Evolutionary conservation across 1,284 basidiomycete genomes (phyloP).

Genomic region (Apiotrichum gamsii): DNA sequence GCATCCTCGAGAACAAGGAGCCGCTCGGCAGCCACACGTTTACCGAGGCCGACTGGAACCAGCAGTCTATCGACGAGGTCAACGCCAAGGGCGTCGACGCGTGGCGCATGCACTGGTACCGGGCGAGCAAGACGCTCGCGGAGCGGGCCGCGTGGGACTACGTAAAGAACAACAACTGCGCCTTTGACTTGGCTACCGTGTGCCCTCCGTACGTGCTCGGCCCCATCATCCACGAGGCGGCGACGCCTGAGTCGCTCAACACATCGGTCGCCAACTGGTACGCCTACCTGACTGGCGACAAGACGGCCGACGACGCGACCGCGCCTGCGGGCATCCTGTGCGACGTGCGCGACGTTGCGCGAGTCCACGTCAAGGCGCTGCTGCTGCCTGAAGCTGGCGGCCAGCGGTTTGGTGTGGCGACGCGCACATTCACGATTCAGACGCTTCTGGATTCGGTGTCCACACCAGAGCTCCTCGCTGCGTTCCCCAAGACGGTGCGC

Average conservation of each 20-base stretch:
- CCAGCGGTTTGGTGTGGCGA: constrained; percentile 21
- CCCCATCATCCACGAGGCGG: constrained; percentile 24
- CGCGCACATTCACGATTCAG: constrained; percentile 19
- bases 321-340: constrained; percentile 25
- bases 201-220: constrained; percentile 28
- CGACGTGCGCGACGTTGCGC: constrained; percentile 25
- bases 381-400: constrained; percentile 19
- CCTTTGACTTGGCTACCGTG: constrained; percentile 23
- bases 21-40: constrained; percentile 30
- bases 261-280: constrained; percentile 28
- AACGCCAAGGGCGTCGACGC: constrained; percentile 54
- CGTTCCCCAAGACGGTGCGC: constrained; percentile 16
- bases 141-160: constrained; percentile 52
- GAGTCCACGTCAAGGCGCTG: constrained; percentile 18
- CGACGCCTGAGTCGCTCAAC: constrained; percentile 16
- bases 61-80: constrained; percentile 52
- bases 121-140: constrained; percentile 57
- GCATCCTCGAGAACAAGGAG: constrained; percentile 48
- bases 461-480: constrained; percentile 3
- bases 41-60: constrained; percentile 57
- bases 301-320: constrained; percentile 20
- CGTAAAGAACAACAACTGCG: constrained; percentile 53
- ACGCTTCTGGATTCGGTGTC: constrained; percentile 18
- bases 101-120: constrained; percentile 3
- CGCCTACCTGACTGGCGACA: constrained; percentile 20